These are phyloP conservation scores for Tilletia setariae DNA, from an alignment of 1,284 basidiomycete genomes.

Conservation along the genomic window DNA sequence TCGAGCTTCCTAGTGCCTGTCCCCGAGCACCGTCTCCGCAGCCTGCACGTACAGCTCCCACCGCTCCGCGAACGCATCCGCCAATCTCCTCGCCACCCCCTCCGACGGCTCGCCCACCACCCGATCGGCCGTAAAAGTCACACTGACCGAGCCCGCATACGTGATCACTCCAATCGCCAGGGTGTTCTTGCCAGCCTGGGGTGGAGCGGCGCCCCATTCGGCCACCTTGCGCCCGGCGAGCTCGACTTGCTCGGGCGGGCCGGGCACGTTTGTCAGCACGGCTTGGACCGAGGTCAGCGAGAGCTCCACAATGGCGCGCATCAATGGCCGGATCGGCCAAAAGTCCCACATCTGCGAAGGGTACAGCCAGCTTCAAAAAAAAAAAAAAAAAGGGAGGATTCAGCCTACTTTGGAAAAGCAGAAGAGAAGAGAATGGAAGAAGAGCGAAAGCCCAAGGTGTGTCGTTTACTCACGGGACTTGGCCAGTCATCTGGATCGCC, in stretches of 20 bases:
- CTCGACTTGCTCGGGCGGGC: slow-evolving; percentile 34
- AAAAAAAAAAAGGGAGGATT: not conserved
- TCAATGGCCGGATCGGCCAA: not conserved
- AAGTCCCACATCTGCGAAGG: slow-evolving; percentile 8
- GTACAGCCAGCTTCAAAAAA: not conserved
- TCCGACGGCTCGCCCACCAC: slow-evolving; percentile 30
- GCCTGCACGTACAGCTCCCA: slow-evolving; percentile 30
- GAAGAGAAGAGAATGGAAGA: slow-evolving; percentile 15
- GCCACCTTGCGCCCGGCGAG: slow-evolving; percentile 36
- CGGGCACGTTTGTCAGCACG: slow-evolving; percentile 51
- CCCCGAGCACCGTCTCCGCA: not conserved
- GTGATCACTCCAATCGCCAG: slow-evolving; percentile 50
- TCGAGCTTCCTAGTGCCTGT: not conserved
- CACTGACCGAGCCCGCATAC: slow-evolving; percentile 36
- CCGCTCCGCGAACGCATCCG: slow-evolving; percentile 31
- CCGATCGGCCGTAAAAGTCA: slow-evolving; percentile 45
- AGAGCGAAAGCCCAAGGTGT: slow-evolving; percentile 18
- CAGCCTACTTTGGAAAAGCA: not conserved
- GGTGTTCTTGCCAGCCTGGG: slow-evolving; percentile 46
- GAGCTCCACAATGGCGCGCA: not conserved
- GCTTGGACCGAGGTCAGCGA: slow-evolving; percentile 34
- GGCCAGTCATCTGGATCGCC: slow-evolving; percentile 33
- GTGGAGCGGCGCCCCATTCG: slow-evolving; percentile 40
- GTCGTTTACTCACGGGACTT: slow-evolving; percentile 30
- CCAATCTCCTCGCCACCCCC: slow-evolving; percentile 38